Percentiles rank a stretch among this genome's conserved stretches.
Conservation (phyloP, 163 green algal species). For the Coccomyxa subellipsoidea region DNA sequence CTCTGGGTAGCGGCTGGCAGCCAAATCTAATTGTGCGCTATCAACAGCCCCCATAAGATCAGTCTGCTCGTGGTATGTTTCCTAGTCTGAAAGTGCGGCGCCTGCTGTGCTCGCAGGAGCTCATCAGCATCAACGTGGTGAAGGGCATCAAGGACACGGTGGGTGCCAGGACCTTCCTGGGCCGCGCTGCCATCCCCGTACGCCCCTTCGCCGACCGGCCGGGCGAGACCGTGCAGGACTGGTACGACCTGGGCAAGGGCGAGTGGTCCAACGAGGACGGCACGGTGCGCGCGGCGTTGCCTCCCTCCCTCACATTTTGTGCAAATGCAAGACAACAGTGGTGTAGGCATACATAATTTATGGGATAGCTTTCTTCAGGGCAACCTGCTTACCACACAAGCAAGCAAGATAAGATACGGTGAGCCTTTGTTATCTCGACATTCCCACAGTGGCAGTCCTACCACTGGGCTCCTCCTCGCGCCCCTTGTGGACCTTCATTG, state of each 20-base stretch:
- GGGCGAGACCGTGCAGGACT: conserved; percentile 29
- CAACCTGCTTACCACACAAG: too few relatives aligned
- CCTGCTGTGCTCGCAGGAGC: conserved; percentile 17
- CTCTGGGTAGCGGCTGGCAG: too few relatives aligned
- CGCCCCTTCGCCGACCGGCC: conserved; percentile 26
- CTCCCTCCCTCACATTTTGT: neutral
- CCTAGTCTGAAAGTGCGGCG: neutral
- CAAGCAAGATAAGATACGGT: too few relatives aligned
- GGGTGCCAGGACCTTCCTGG: conserved; percentile 44
- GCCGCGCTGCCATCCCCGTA: conserved; percentile 42
- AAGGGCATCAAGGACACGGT: conserved; percentile 50
- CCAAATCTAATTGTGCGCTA: too few relatives aligned
- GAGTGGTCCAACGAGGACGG: conserved; percentile 51
- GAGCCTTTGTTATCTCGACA: too few relatives aligned
- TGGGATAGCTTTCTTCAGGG: too few relatives aligned
- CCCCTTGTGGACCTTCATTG: too few relatives aligned
- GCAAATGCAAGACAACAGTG: neutral
- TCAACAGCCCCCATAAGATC: too few relatives aligned
- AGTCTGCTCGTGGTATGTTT: too few relatives aligned
- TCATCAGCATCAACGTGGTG: conserved; percentile 44
- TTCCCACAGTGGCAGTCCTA: too few relatives aligned
- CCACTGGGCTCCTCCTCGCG: too few relatives aligned
- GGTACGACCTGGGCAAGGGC: conserved; percentile 47
- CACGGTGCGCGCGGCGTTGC: conserved; percentile 28
- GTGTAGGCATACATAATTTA: neutral